Conservation (phyloP, 148 eudicot species). For the Vaccinium corymbosum region DNA sequence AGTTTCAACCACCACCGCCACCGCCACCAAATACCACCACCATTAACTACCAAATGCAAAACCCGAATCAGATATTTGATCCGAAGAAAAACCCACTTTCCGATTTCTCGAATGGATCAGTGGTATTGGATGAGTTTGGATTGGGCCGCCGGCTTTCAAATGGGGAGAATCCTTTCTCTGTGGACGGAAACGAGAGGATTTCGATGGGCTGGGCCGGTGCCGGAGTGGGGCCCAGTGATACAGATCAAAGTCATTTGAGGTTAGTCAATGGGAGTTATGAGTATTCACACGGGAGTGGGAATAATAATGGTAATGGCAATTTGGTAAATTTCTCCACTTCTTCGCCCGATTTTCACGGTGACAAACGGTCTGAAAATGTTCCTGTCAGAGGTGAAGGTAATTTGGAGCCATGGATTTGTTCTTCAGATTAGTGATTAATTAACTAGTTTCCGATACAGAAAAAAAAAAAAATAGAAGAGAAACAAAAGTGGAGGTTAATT, state of each 20-base stretch:
- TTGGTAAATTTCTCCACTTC: conserved; percentile 11
- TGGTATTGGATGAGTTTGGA: conserved; percentile 16
- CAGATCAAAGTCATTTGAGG: conserved; percentile 8
- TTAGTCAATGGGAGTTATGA: conserved; percentile 22
- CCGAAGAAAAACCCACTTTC: conserved; percentile 2
- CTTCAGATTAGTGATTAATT: conserved; percentile 37
- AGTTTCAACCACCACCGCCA: conserved; percentile 25
- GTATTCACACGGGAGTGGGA: background rate
- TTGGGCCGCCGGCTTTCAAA: conserved; percentile 11
- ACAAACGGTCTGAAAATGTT: conserved; percentile 19
- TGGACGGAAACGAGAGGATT: conserved; percentile 10
- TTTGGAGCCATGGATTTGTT: conserved; percentile 68
- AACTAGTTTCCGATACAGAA: background rate
- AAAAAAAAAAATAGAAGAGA: conserved; percentile 2
- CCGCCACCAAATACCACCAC: conserved; percentile 7
- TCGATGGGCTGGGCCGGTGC: conserved; percentile 8
- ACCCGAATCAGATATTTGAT: background rate
- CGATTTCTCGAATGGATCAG: background rate
- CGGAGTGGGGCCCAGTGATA: conserved; percentile 8
- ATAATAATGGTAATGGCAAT: conserved; percentile 11
- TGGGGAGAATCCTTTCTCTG: conserved; percentile 12
- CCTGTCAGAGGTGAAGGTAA: conserved; percentile 48
- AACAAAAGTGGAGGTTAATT: background rate
- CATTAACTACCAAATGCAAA: conserved; percentile 17
- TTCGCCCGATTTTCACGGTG: conserved; percentile 20